These are phyloP conservation scores for Furcasterigmium furcatum DNA, from an alignment of 2,329 filamentous ascomycete genomes.

Conservation along the genomic window DNA sequence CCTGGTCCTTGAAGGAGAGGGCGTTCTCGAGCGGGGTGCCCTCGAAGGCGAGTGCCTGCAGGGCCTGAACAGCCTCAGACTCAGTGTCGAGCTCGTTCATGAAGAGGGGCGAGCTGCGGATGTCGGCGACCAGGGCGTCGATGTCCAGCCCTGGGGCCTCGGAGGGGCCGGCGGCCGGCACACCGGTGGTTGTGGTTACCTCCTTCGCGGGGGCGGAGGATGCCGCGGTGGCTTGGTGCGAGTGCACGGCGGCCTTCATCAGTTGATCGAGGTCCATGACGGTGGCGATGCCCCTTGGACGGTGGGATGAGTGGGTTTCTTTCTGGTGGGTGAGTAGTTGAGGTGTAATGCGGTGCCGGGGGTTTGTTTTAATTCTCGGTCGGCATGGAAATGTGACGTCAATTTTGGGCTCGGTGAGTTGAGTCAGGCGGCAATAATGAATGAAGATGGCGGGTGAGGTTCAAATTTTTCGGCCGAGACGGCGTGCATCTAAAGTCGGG, in stretches of 20 bases:
- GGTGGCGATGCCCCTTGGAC: neutral
- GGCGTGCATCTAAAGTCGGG: neutral
- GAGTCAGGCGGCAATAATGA: neutral
- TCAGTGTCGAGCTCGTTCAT: conserved; percentile 92
- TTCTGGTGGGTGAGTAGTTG: too few relatives aligned
- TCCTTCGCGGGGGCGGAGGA: too few relatives aligned
- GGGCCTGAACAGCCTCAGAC: conserved; percentile 79
- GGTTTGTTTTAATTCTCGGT: neutral
- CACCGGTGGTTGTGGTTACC: too few relatives aligned
- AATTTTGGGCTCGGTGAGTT: neutral
- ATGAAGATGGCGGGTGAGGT: too few relatives aligned
- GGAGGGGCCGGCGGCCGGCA: neutral
- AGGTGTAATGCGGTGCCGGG: too few relatives aligned
- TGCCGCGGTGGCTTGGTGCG: too few relatives aligned
- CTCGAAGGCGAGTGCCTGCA: conserved; percentile 89
- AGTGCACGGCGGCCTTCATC: conserved; percentile 28
- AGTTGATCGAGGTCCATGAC: conserved; percentile 39
- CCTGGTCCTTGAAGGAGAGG: conserved; percentile 82
- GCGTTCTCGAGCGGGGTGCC: conserved; percentile 83
- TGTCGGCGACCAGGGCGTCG: conserved; percentile 53
- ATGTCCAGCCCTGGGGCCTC: conserved; percentile 14
- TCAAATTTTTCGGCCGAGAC: neutral
- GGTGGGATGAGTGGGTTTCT: too few relatives aligned
- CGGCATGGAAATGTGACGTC: neutral
- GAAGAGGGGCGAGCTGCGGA: conserved; percentile 74